Percentiles rank a stretch among this genome's conserved stretches.
These are phyloP conservation scores for Acorus gramineus DNA, from an alignment of 106 monocot species.

Conservation along the genomic window DNA sequence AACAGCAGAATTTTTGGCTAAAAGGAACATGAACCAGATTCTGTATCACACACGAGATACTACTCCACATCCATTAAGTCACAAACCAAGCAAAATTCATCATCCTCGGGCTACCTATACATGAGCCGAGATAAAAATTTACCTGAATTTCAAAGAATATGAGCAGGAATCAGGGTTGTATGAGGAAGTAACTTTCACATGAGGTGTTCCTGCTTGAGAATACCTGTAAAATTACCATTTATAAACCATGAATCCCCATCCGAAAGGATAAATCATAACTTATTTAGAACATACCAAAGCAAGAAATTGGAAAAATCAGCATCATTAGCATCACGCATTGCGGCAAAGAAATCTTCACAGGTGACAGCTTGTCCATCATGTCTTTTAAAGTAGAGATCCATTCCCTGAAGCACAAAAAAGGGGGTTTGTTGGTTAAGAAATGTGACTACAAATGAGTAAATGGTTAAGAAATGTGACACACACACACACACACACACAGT, in stretches of 20 bases:
- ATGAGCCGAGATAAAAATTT: background rate
- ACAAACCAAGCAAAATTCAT: background rate
- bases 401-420: slow-evolving; percentile 43
- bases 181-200: slow-evolving; percentile 61
- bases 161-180: slow-evolving; percentile 55
- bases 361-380: slow-evolving; percentile 99
- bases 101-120: too few relatives aligned
- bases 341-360: slow-evolving; percentile 97
- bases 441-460: background rate
- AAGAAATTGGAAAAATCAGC: slow-evolving; percentile 80
- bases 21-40: too few relatives aligned
- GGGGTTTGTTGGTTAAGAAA: background rate
- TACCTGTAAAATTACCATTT: slow-evolving; percentile 42
- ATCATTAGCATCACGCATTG: slow-evolving; percentile 95
- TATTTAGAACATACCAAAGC: slow-evolving; percentile 42
- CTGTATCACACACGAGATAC: too few relatives aligned
- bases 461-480: too few relatives aligned
- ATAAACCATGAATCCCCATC: background rate
- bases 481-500: too few relatives aligned
- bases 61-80: background rate
- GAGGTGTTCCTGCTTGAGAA: slow-evolving; percentile 92
- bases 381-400: slow-evolving; percentile 99
- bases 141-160: slow-evolving; percentile 94
- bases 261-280: background rate
- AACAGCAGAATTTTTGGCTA: too few relatives aligned